Base-by-base conservation (phyloP, 164 flowering plant species). In the Euptelea pleiosperma region DNA sequence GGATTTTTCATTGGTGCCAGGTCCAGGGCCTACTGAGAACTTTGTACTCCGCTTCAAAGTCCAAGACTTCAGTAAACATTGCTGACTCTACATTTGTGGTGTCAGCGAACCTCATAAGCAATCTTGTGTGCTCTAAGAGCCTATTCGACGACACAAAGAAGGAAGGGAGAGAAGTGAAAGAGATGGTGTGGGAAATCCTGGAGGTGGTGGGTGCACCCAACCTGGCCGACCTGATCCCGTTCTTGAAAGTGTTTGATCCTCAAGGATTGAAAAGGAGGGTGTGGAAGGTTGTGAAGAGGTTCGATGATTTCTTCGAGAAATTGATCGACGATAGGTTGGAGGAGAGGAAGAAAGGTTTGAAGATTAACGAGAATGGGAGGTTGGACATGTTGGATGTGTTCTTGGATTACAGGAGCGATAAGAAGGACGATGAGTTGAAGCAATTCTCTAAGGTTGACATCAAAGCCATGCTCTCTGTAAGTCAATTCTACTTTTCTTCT, bases 391-490 rank as follows among this genome's bases (percentile, higher is more conserved):
- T 72, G 54, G 76, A 72, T 42, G 76, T 72, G 57, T 68, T 68
- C 61, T 42, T 72, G 52, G 31, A 72, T 31, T 72, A 72, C 33
- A 64, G 36, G 49, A 72, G 72, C 25, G 64, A 68, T 4, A 71
- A 62, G 63, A 52, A 72, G 47, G 72, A 72, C 29, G 75, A 72
- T 39, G 72, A 57, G 21, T 14, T 67, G 33, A 61, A 68, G 48
- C 52, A 68, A 12, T 67, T 72, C 61, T 64, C 69, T 8, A 57
- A 70, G 31, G 64, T 57, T 33, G 76, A 72, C 28, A 72, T 68
- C 67, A 72, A 72, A 52, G 76, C 61, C 12, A 72, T 72, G 69
- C 63, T 72, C 46, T 55, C 67, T 16, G 75, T 72, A 60, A 54
- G 71, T 51, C 14, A 36, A 15, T 11, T n/a, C 14, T 54, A 2